Evolutionary conservation across 208 protist species (phyloP).

Genomic region (Wallacemonas sp.): DNA sequence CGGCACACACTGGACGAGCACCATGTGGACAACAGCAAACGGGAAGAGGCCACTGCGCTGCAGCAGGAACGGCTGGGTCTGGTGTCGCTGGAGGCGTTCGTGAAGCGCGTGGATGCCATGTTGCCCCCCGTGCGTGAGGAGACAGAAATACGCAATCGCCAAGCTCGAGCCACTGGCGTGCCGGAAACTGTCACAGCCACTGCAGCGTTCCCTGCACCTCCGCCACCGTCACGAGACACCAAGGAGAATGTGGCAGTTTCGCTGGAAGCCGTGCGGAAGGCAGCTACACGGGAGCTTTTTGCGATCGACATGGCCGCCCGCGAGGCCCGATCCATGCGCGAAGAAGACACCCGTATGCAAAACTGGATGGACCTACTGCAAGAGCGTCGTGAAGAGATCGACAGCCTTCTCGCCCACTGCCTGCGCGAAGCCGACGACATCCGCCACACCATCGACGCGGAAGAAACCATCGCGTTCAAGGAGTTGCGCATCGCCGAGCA

Average conservation of each 20-base stretch:
- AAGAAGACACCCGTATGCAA: slow-evolving; percentile 45
- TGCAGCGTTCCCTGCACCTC: neutral
- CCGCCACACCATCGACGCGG: neutral
- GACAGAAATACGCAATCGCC: neutral
- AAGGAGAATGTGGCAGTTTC: neutral
- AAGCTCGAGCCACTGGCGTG: neutral
- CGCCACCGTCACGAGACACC: too few relatives aligned
- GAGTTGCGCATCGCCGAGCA: slow-evolving; percentile 18
- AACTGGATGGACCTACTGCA: slow-evolving; percentile 23
- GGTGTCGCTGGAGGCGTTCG: slow-evolving; percentile 52
- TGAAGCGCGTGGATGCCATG: slow-evolving; percentile 45
- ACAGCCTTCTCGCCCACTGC: slow-evolving; percentile 20
- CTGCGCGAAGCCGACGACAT: slow-evolving; percentile 10
- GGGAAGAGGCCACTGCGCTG: neutral
- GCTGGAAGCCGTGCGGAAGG: slow-evolving; percentile 21
- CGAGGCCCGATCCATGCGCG: slow-evolving; percentile 44
- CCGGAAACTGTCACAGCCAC: neutral
- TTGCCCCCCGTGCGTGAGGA: slow-evolving; percentile 28
- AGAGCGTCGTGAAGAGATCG: slow-evolving; percentile 22
- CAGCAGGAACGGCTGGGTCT: slow-evolving; percentile 26
- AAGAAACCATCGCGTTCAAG: slow-evolving; percentile 20
- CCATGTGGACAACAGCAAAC: slow-evolving; percentile 2
- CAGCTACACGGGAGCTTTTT: slow-evolving; percentile 33
- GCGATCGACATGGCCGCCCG: slow-evolving; percentile 25
- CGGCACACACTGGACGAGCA: slow-evolving; percentile 1